These are phyloP conservation scores for Mycena amicta DNA, from an alignment of 768 basidiomycete species.

Conservation along the genomic window DNA sequence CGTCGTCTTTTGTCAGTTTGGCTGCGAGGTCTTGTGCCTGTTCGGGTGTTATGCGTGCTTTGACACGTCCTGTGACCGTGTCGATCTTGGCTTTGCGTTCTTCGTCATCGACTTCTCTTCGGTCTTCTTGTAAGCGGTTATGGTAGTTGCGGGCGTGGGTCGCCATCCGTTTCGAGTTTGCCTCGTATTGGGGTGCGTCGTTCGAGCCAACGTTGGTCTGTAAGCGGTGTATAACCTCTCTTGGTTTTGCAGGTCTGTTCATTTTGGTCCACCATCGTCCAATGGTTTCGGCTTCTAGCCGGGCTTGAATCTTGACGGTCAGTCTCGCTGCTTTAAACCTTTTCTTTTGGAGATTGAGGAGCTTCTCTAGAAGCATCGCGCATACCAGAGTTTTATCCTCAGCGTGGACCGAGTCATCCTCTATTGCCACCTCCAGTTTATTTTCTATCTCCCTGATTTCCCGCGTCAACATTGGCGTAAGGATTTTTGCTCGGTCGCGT, in stretches of 20 bases:
- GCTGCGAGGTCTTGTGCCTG: background rate
- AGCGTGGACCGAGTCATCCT: too few species aligned
- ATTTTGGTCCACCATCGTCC: background rate
- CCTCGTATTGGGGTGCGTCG: background rate
- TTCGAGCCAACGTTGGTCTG: background rate
- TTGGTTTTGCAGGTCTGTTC: background rate
- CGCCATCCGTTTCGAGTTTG: background rate
- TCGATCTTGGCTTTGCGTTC: background rate
- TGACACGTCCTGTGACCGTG: background rate
- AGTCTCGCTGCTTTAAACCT: too few species aligned
- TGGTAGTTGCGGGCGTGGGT: background rate
- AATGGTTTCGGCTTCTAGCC: background rate
- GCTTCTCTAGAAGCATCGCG: too few species aligned
- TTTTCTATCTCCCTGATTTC: too few species aligned
- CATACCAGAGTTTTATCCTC: too few species aligned
- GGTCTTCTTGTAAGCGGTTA: background rate
- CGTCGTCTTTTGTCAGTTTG: background rate
- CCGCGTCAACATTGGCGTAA: too few species aligned
- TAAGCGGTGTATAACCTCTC: background rate
- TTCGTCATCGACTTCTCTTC: background rate
- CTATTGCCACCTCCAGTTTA: too few species aligned
- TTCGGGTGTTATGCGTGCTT: background rate
- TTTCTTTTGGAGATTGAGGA: too few species aligned
- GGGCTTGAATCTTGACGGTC: background rate
- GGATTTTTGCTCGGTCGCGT: too few species aligned